These are phyloP conservation scores for Poronia punctata DNA, from an alignment of 495 filamentous ascomycete species.

Conservation along the genomic window DNA sequence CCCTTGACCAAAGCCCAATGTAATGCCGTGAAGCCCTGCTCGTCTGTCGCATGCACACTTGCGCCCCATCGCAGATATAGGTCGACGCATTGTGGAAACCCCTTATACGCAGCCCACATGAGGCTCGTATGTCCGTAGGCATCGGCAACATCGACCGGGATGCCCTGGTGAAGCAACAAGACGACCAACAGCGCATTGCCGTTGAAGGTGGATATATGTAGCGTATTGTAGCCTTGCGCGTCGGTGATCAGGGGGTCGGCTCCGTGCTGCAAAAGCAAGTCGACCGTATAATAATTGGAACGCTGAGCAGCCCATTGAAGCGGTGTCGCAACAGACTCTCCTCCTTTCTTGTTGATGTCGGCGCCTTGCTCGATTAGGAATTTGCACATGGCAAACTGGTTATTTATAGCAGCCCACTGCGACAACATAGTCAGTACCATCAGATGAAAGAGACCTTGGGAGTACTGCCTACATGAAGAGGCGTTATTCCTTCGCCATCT, in stretches of 20 bases:
- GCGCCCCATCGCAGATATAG: constrained; percentile 92
- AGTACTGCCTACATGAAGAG: constrained; percentile 69
- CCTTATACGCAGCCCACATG: constrained; percentile 99
- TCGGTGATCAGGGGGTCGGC: constrained; percentile 86
- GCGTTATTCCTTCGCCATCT: constrained; percentile 89
- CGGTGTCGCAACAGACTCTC: constrained; percentile 86
- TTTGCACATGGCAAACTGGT: constrained; percentile 92
- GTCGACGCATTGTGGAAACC: constrained; percentile 84
- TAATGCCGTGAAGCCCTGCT: constrained; percentile 84
- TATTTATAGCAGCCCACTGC: constrained; percentile 99
- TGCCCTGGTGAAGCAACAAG: constrained; percentile 78
- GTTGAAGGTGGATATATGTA: constrained; percentile 94
- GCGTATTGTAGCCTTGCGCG: constrained; percentile 90
- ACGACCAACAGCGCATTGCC: constrained; percentile 92
- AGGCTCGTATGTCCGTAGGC: constrained; percentile 82
- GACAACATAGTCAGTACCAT: constrained; percentile 19
- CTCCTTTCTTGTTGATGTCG: constrained; percentile 89
- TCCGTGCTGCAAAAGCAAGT: constrained; percentile 74
- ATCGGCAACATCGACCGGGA: constrained; percentile 85
- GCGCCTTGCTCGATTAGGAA: constrained; percentile 86
- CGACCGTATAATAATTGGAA: constrained; percentile 75
- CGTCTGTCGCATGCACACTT: constrained; percentile 81
- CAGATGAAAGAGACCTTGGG: background rate
- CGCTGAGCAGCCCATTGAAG: constrained; percentile 95
- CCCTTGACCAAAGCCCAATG: constrained; percentile 97